Evolutionary conservation across 1,284 basidiomycete genomes (phyloP), one percentile per base, ranked within the genome.

Genomic region (Pseudozyma flocculosa): DNA sequence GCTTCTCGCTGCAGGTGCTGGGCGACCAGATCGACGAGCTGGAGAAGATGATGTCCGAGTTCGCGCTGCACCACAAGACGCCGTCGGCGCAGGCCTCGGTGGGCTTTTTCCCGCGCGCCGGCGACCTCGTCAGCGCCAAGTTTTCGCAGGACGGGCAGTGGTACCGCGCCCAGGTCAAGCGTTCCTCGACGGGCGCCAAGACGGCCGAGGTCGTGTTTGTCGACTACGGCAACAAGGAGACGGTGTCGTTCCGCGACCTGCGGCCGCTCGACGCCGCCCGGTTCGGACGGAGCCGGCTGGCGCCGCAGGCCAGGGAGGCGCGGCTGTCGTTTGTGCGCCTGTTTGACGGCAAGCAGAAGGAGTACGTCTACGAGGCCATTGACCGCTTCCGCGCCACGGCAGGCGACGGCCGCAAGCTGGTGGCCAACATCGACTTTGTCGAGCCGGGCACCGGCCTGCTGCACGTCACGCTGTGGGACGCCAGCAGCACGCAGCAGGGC

Each of bases 1-100:
- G 80, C 22, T 97, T 98, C 82, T 94, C 91, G 14, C 86, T 97
- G 15, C 94, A 98, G 78, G 84, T 95, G 41, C 68, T 73, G 51
- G 65, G 69, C 54, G 66, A 62, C 38, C 46, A 66, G 47, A 71
- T 71, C 41, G 47, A 58, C 9, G 86, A 88, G 15, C 82, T 98
- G 51, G 93, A 96, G 74, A 87, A 88, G 78, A 83, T 98, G 61
- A 97, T 97, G 94, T 82, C 83, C 45, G 93, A 96, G 59, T 93
- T 98, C 74, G 87, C 90, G 2, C 76, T 65, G 1, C 54, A 58
- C 34, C 66, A 68, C 50, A 49, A 62, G 45, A 37, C 49, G 0
- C 47, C 66, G 30, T 26, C 43, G 4, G 29, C 57, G 2, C 43
- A 40, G 10, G 18, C 30, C 5, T 82, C 88, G 0, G 69, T 86